phyloP scores from a whole-genome alignment of 129 eudicot species.

The Chrysanthemum lavandulifolium region DNA sequence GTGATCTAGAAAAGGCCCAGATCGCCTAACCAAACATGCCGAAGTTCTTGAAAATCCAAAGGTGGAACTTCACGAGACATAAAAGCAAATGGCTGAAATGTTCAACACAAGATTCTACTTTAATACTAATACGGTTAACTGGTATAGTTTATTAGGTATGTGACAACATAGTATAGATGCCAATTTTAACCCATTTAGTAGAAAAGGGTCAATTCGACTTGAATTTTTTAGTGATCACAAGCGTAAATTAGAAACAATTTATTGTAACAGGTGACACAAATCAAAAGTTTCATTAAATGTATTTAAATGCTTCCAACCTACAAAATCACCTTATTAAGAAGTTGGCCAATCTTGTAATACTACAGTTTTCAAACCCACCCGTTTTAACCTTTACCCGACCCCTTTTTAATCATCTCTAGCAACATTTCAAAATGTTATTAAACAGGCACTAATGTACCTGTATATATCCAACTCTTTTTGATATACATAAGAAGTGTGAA shows the following conservation, averaged over 20 bases:
- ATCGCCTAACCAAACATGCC: too few species aligned
- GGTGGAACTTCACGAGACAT: not conserved
- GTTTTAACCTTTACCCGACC: too few species aligned
- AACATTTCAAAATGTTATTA: too few species aligned
- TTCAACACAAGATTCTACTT: not conserved
- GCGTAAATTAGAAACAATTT: too few species aligned
- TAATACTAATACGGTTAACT: not conserved
- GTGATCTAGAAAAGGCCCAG: conserved; percentile 50
- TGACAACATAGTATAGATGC: not conserved
- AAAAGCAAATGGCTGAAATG: not conserved
- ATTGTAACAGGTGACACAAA: not conserved
- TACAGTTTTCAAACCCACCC: too few species aligned
- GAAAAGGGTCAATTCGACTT: not conserved
- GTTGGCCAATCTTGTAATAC: too few species aligned
- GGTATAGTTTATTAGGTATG: not conserved
- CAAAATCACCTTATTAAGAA: not conserved
- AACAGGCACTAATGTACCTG: too few species aligned
- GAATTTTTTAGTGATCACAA: not conserved
- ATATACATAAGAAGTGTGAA: too few species aligned
- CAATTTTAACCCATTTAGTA: too few species aligned
- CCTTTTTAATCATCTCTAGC: too few species aligned
- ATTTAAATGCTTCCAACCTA: not conserved
- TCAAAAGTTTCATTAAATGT: not conserved
- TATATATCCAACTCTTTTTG: too few species aligned
- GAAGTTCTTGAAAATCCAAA: too few species aligned